Percentiles rank a stretch among this genome's conserved stretches.
These are phyloP conservation scores for Tephrocybe sp. DNA, from an alignment of 768 basidiomycete species.

Conservation along the genomic window DNA sequence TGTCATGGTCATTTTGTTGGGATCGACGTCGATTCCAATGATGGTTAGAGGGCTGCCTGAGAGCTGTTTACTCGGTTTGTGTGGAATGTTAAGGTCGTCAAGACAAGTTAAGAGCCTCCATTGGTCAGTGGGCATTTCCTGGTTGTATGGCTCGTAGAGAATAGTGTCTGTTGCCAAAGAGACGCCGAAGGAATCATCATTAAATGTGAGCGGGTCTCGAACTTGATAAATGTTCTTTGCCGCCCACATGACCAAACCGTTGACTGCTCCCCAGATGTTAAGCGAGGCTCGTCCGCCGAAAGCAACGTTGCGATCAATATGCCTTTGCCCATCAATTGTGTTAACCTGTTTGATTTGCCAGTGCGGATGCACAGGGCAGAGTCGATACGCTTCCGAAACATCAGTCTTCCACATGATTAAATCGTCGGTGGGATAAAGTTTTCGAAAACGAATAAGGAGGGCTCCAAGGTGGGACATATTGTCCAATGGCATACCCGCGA, in stretches of 20 bases:
- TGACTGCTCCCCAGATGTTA: too few relatives aligned
- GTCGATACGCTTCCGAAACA: too few relatives aligned
- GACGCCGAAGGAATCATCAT: too few relatives aligned
- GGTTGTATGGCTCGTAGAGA: too few relatives aligned
- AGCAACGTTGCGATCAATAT: slow-evolving; percentile 34
- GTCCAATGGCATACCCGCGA: neutral
- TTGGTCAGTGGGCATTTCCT: too few relatives aligned
- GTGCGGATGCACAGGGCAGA: slow-evolving; percentile 27
- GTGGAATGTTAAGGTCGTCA: too few relatives aligned
- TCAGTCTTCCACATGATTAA: slow-evolving; percentile 37
- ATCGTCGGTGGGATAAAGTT: neutral
- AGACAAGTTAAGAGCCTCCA: slow-evolving; percentile 21
- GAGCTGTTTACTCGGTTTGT: slow-evolving; percentile 39
- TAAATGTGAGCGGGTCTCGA: too few relatives aligned
- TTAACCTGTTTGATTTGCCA: slow-evolving; percentile 34
- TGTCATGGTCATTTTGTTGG: slow-evolving; percentile 27
- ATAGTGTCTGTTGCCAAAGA: slow-evolving; percentile 7
- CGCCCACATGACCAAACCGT: too few relatives aligned
- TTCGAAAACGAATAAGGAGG: neutral
- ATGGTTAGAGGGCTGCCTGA: slow-evolving; percentile 29
- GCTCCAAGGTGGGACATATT: too few relatives aligned
- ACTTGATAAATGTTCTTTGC: slow-evolving; percentile 32
- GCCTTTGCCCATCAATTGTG: slow-evolving; percentile 22
- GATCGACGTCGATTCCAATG: too few relatives aligned
- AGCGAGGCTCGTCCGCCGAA: too few relatives aligned